Evolutionary conservation across 371 early-diverging fungal species (phyloP).

Genomic region (Synchytrium microbalum): DNA sequence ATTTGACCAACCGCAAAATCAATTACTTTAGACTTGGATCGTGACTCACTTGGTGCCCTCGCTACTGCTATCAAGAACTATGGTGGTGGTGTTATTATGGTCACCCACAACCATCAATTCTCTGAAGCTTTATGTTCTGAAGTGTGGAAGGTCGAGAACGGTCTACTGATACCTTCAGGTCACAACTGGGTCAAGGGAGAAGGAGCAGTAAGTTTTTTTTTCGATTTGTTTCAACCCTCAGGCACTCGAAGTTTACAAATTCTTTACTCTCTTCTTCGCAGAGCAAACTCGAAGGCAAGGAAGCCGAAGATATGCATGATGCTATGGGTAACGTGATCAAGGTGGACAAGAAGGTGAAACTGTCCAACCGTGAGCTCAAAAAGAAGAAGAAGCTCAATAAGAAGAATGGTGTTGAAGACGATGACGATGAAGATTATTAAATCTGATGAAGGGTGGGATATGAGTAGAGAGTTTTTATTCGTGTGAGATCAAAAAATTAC

Average conservation of each 20-base stretch:
- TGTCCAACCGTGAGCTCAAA: not conserved
- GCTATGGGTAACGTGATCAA: not conserved
- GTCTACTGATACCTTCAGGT: constrained; percentile 21
- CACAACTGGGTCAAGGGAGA: constrained; percentile 25
- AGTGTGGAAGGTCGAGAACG: constrained; percentile 65
- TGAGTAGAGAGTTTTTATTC: no score
- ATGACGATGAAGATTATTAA: not conserved
- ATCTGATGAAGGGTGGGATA: no score
- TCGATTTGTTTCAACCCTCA: constrained; percentile 34
- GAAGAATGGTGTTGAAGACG: not conserved
- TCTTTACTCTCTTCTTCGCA: not conserved
- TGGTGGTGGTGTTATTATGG: constrained; percentile 81
- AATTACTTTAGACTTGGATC: constrained; percentile 77
- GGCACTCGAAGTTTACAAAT: constrained; percentile 23
- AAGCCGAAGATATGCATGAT: not conserved
- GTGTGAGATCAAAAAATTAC: no score
- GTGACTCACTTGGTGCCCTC: constrained; percentile 76
- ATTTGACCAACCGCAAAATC: constrained; percentile 34
- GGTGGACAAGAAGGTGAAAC: not conserved
- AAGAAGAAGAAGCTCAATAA: not conserved
- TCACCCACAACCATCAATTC: constrained; percentile 80
- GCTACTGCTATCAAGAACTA: constrained; percentile 70
- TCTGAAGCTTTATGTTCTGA: constrained; percentile 71
- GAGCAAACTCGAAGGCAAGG: not conserved
- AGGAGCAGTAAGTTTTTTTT: constrained; percentile 23